phyloP scores from a whole-genome alignment of 2,329 filamentous ascomycete species.

The Xylariaceae sp. region DNA sequence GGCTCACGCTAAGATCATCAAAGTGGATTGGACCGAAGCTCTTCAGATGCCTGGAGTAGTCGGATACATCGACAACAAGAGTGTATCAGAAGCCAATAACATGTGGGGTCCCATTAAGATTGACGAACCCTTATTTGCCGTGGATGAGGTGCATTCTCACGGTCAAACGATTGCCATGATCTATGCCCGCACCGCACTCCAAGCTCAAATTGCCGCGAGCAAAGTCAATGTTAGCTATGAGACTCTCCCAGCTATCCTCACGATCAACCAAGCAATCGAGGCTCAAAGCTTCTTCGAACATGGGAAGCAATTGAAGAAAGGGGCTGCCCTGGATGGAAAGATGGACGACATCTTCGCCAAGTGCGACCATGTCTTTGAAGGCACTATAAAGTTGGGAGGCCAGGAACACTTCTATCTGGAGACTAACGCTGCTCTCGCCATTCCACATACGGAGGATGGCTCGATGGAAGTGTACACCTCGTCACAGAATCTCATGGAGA shows the following conservation, averaged over 20 bases:
- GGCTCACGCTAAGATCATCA: conserved; percentile 78
- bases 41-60: conserved; percentile 79
- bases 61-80: conserved; percentile 74
- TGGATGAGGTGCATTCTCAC: conserved; percentile 80
- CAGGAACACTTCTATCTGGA: conserved; percentile 97
- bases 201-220: conserved; percentile 72
- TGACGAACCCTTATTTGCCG: conserved; percentile 85
- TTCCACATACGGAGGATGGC: conserved; percentile 84
- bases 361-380: conserved; percentile 76
- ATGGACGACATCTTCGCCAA: conserved; percentile 65
- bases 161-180: conserved; percentile 90
- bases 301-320: conserved; percentile 74
- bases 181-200: conserved; percentile 71
- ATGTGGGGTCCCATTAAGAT: conserved; percentile 77
- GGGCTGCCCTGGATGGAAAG: conserved; percentile 39
- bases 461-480: conserved; percentile 89
- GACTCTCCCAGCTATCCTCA: conserved; percentile 81
- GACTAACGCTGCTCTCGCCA: conserved; percentile 75
- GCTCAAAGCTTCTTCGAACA: conserved; percentile 80
- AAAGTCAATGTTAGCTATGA: conserved; percentile 85
- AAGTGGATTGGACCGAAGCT: conserved; percentile 68
- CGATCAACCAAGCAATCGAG: conserved; percentile 89
- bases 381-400: conserved; percentile 79
- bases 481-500: conserved; percentile 86
- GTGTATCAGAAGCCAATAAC: conserved; percentile 76